Evolutionary conservation across 2,329 filamentous ascomycete species (phyloP), one percentile per base, ranked within the genome.

Genomic region (Periconia digitata): DNA sequence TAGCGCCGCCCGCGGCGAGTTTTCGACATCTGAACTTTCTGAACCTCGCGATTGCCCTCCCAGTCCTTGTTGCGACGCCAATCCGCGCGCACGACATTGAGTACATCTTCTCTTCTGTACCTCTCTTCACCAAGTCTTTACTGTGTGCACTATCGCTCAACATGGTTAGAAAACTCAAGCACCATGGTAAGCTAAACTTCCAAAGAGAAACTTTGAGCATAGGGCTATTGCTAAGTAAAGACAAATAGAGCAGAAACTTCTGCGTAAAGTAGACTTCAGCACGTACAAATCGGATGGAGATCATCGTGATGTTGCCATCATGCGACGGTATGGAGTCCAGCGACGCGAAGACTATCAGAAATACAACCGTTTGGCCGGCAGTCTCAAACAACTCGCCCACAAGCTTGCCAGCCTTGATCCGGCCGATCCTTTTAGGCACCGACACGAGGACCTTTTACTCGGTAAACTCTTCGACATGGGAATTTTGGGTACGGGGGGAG

Each of bases 121-220:
- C n/a, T n/a, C n/a, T n/a, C n/a, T n/a, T n/a, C n/a, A n/a, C n/a
- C n/a, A n/a, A n/a, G n/a, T n/a, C n/a, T n/a, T n/a, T n/a, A n/a
- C n/a, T n/a, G n/a, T n/a, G n/a, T n/a, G n/a, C n/a, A n/a, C 34
- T 22, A 22, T 10, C 7, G 38, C 8, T 8, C 44, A 54, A 17
- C 15, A 97, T 97, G 94, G 90, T 95, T 60, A 87, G 94, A 63
- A 91, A 95, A 79, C 85, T 99, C 69, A 97, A 96, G 76, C 84
- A 95, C 75, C 92, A 8, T 36, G 7, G n/a, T n/a, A n/a, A n/a
- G n/a, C n/a, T n/a, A n/a, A n/a, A n/a, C n/a, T n/a, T n/a, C n/a
- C n/a, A n/a, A n/a, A n/a, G n/a, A n/a, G n/a, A n/a, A n/a, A n/a
- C n/a, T n/a, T n/a, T n/a, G n/a, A n/a, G n/a, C n/a, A n/a, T n/a